A percentile compares a stretch with the other conserved stretches of the same genome.
phyloP scores from a whole-genome alignment of 1,284 basidiomycete genomes.

The Marasmius sp. region DNA sequence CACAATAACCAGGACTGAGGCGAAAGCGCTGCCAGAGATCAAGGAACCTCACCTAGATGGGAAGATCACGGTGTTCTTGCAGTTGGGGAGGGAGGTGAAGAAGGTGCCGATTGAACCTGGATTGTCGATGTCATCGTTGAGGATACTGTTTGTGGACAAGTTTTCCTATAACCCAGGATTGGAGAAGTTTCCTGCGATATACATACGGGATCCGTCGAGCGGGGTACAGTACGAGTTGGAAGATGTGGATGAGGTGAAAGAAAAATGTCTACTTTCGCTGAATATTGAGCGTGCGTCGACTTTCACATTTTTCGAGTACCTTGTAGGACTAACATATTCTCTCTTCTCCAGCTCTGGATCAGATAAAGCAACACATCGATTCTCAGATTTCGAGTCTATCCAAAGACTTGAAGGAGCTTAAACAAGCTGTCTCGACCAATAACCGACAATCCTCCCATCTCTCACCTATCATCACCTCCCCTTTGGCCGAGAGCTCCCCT shows the following conservation, averaged over 20 bases:
- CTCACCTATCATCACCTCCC: conserved; percentile 47
- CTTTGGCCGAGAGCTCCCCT: conserved; percentile 60
- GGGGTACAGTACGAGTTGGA: conserved; percentile 96
- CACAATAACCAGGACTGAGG: background rate
- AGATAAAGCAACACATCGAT: conserved; percentile 98
- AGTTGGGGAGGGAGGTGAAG: conserved; percentile 91
- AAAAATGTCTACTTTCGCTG: conserved; percentile 84
- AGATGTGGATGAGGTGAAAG: conserved; percentile 90
- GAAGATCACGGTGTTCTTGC: conserved; percentile 79
- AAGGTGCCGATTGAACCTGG: conserved; percentile 77
- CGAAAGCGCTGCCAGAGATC: conserved; percentile 4
- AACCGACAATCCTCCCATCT: conserved; percentile 45
- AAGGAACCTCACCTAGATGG: conserved; percentile 20
- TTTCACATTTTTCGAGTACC: background rate
- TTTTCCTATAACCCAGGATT: conserved; percentile 93
- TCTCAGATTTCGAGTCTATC: conserved; percentile 83
- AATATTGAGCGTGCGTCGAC: conserved; percentile 89
- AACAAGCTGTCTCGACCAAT: conserved; percentile 56
- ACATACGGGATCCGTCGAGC: conserved; percentile 88
- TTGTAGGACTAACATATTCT: conserved; percentile 10
- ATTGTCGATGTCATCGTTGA: conserved; percentile 70
- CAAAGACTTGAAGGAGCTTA: conserved; percentile 91
- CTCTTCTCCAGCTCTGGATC: conserved; percentile 79
- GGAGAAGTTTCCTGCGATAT: conserved; percentile 95
- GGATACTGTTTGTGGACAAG: conserved; percentile 91